Evolutionary conservation across 768 basidiomycete genomes (phyloP).

Genomic region (Rubroboletus satanas): DNA sequence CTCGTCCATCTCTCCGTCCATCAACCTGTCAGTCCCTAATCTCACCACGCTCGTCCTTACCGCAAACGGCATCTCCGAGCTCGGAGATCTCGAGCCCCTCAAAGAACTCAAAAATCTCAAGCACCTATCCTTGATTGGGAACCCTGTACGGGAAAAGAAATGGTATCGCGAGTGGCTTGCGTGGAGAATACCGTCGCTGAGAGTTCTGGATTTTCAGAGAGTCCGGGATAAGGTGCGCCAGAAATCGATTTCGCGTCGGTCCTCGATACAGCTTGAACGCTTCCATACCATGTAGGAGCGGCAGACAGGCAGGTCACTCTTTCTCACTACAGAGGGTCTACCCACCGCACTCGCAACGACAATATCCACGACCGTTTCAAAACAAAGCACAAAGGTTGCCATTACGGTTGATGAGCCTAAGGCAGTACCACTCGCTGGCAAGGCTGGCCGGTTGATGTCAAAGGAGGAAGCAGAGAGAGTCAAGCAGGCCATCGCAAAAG

Average conservation of each 20-base stretch:
- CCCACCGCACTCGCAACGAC: slow-evolving; percentile 78
- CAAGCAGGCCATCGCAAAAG: slow-evolving; percentile 81
- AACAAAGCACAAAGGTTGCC: slow-evolving; percentile 55
- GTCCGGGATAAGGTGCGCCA: slow-evolving; percentile 88
- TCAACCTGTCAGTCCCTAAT: slow-evolving; percentile 81
- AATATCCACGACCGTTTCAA: slow-evolving; percentile 69
- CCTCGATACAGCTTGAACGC: slow-evolving; percentile 27
- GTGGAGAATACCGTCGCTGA: slow-evolving; percentile 79
- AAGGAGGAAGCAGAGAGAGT: slow-evolving; percentile 89
- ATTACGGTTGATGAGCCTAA: slow-evolving; percentile 80
- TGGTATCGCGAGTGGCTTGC: slow-evolving; percentile 97
- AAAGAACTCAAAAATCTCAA: slow-evolving; percentile 71
- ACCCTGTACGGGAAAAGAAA: slow-evolving; percentile 87
- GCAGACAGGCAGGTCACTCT: slow-evolving; percentile 64
- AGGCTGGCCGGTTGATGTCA: slow-evolving; percentile 84
- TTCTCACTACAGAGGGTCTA: slow-evolving; percentile 75
- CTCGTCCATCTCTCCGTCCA: slow-evolving; percentile 73
- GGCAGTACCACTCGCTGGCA: slow-evolving; percentile 48
- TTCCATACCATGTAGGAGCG: slow-evolving; percentile 60
- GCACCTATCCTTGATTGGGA: slow-evolving; percentile 74
- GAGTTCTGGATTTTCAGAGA: slow-evolving; percentile 93
- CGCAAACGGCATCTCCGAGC: slow-evolving; percentile 74
- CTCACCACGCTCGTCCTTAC: slow-evolving; percentile 79
- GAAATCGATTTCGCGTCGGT: slow-evolving; percentile 26
- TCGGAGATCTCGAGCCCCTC: slow-evolving; percentile 82